These are phyloP conservation scores for Ophiocordyceps polyrhachis-furcata DNA, from an alignment of 2,329 filamentous ascomycete genomes.

Conservation along the genomic window DNA sequence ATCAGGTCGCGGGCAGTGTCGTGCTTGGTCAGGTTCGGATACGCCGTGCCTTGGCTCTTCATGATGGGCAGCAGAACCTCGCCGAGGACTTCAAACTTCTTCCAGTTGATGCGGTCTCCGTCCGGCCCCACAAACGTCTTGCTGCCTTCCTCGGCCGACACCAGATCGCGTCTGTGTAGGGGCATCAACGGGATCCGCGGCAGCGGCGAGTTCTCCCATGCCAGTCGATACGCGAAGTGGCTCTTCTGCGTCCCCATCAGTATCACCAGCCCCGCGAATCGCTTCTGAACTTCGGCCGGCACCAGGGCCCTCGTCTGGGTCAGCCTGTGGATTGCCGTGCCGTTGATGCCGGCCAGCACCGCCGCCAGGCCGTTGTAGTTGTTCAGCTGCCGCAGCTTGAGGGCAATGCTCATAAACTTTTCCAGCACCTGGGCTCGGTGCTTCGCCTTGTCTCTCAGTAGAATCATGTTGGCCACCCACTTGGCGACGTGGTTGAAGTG, in stretches of 20 bases:
- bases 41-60: constrained; percentile 73
- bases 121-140: constrained; percentile 64
- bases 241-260: constrained; percentile 88
- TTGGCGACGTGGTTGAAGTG: constrained; percentile 78
- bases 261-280: constrained; percentile 74
- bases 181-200: constrained; percentile 90
- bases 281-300: constrained; percentile 51
- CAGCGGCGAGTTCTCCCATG: constrained; percentile 86
- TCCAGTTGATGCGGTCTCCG: constrained; percentile 78
- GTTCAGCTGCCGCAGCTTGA: constrained; percentile 74
- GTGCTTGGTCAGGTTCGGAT: constrained; percentile 50
- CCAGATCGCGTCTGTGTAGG: constrained; percentile 72
- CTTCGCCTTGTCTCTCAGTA: constrained; percentile 88
- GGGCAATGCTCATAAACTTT: constrained; percentile 84
- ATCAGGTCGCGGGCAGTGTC: constrained; percentile 58
- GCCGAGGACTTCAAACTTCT: constrained; percentile 91
- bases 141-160: constrained; percentile 84
- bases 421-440: constrained; percentile 81
- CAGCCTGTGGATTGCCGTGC: constrained; percentile 69
- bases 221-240: constrained; percentile 86
- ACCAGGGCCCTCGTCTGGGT: constrained; percentile 63
- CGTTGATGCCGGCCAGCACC: constrained; percentile 80
- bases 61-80: constrained; percentile 83
- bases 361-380: constrained; percentile 97
- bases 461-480: constrained; percentile 67